Evolutionary conservation across 2,329 filamentous ascomycete species (phyloP).

Genomic region (Aspergillus flavus): DNA sequence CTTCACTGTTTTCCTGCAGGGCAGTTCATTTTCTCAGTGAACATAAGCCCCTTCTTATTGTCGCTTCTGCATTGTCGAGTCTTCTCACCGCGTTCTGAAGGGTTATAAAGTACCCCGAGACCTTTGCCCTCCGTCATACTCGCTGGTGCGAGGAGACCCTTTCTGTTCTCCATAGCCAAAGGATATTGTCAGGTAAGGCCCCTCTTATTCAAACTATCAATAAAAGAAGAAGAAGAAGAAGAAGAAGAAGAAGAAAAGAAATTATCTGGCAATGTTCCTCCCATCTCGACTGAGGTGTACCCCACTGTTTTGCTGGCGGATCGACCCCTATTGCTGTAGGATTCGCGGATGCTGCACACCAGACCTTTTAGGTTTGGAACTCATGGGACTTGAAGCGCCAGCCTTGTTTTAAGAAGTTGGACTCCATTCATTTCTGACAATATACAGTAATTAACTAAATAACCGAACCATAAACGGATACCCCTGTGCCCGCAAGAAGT

Average conservation of each 20-base stretch:
- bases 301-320: neutral
- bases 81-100: constrained; percentile 8
- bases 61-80: neutral
- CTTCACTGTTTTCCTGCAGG: constrained; percentile 6
- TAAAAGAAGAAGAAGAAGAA: too few relatives aligned
- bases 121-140: neutral
- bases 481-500: constrained; percentile 4
- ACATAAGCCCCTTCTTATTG: neutral
- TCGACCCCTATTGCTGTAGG: neutral
- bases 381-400: neutral
- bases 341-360: neutral
- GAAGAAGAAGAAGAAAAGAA: too few relatives aligned
- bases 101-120: neutral
- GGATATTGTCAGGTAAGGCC: neutral
- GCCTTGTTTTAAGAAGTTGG: neutral
- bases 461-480: constrained; percentile 10
- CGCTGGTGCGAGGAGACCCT: constrained; percentile 3
- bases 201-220: neutral
- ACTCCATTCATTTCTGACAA: neutral
- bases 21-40: neutral
- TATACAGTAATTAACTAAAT: neutral
- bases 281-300: neutral
- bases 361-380: neutral
- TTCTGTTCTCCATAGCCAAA: neutral
- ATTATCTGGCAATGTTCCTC: too few relatives aligned